Conservation (phyloP, 192 early-diverging fungal genomes). For the Bifiguratus adelaidae region DNA sequence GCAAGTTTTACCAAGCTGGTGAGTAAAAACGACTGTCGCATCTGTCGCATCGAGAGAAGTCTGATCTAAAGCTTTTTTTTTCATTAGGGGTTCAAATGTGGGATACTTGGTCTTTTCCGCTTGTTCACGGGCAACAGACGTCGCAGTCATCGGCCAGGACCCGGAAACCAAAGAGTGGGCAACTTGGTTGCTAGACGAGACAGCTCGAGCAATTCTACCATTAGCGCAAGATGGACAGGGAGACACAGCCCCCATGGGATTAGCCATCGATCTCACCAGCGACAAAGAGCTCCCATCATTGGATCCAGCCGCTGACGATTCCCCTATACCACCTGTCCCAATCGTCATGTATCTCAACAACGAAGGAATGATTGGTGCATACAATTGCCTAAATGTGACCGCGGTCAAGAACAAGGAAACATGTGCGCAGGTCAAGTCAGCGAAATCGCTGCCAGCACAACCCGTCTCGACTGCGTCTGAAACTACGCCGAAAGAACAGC, state of each 20-base stretch:
- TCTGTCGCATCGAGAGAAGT: too few relatives aligned
- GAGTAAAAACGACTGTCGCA: slow-evolving; percentile 18
- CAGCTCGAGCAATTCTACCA: slow-evolving; percentile 39
- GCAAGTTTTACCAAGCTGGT: slow-evolving; percentile 44
- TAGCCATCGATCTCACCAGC: slow-evolving; percentile 65
- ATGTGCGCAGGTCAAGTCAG: slow-evolving; percentile 14
- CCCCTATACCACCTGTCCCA: slow-evolving; percentile 44
- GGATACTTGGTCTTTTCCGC: slow-evolving; percentile 28
- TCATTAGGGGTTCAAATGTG: slow-evolving; percentile 18
- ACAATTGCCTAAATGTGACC: slow-evolving; percentile 46
- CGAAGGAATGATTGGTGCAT: slow-evolving; percentile 51
- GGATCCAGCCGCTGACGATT: slow-evolving; percentile 36
- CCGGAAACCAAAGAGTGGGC: slow-evolving; percentile 42
- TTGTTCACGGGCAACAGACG: slow-evolving; percentile 26
- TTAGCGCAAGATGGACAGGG: slow-evolving; percentile 33
- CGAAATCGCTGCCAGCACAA: background rate
- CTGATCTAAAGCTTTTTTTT: slow-evolving; percentile 1
- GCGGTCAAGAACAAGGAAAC: slow-evolving; percentile 25
- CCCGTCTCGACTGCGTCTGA: background rate
- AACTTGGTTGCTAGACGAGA: slow-evolving; percentile 57
- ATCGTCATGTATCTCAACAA: slow-evolving; percentile 63
- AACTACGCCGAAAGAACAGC: background rate
- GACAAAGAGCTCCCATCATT: slow-evolving; percentile 37
- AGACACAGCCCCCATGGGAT: slow-evolving; percentile 59
- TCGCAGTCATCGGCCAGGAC: slow-evolving; percentile 35